These are phyloP conservation scores for Sechiopsis laciniata DNA, from an alignment of 306 rosid genomes.

Conservation along the genomic window DNA sequence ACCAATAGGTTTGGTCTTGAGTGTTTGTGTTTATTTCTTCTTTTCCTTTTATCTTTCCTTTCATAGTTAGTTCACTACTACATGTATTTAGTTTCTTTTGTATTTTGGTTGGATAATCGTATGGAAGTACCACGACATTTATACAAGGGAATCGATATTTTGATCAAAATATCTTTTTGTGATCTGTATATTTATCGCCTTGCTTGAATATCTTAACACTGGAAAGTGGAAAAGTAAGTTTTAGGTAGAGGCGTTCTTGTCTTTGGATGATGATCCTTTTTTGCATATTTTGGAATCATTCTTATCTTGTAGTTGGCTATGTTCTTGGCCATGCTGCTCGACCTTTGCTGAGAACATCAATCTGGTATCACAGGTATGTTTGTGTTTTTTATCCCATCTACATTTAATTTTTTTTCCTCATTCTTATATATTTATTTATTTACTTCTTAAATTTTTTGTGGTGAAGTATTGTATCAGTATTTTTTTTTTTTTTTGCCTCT, in stretches of 20 bases:
- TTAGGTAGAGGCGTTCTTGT: too few relatives aligned
- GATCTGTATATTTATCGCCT: not conserved
- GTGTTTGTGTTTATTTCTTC: not conserved
- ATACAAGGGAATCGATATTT: conserved; percentile 3
- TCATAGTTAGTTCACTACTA: not conserved
- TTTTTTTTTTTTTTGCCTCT: not conserved
- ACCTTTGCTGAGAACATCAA: not conserved
- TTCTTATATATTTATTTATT: not conserved
- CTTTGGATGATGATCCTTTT: not conserved
- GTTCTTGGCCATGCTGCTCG: not conserved
- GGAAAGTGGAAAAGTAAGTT: not conserved
- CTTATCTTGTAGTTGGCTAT: not conserved
- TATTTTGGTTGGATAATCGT: conserved; percentile 7
- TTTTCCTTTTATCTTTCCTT: not conserved
- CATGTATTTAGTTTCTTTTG: conserved; percentile 7
- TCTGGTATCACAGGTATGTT: conserved; percentile 12
- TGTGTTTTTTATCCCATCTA: not conserved
- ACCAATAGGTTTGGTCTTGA: not conserved
- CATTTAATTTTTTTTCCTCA: not conserved
- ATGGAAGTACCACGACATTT: conserved; percentile 11
- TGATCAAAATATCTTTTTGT: not conserved
- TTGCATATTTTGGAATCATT: conserved; percentile 2
- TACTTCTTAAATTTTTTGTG: too few relatives aligned
- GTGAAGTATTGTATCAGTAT: not conserved
- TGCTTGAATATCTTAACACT: not conserved